Evolutionary conservation across 169 alveolate species (phyloP).

Genomic region (Amoebophrya sp.): DNA sequence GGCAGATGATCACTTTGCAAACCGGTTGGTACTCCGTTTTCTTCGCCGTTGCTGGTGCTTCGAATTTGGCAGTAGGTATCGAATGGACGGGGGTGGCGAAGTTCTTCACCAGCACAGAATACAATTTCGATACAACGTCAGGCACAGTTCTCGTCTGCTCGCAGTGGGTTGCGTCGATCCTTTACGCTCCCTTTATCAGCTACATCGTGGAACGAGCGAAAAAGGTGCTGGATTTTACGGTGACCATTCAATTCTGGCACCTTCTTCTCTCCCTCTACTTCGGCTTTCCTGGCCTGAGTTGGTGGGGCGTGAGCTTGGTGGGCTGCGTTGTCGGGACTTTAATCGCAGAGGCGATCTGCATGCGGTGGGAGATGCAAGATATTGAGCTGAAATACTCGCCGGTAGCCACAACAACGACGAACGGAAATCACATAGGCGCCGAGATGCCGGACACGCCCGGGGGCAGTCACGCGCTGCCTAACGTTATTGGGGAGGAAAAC

Average conservation of each 20-base stretch:
- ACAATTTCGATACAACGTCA: too few relatives aligned
- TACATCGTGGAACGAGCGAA: not conserved
- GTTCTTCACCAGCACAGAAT: too few relatives aligned
- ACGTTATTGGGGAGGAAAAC: too few relatives aligned
- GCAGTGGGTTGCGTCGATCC: not conserved
- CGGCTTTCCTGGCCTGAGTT: not conserved
- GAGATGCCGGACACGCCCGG: conserved; percentile 16
- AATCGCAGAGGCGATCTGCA: not conserved
- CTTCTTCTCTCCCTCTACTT: not conserved
- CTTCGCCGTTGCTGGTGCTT: too few relatives aligned
- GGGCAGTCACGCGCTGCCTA: not conserved
- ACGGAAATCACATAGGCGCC: not conserved
- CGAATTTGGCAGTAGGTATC: not conserved
- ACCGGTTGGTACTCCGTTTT: not conserved
- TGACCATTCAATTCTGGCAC: not conserved
- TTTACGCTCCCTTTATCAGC: not conserved
- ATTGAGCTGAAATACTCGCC: not conserved
- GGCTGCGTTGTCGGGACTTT: not conserved
- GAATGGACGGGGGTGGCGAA: not conserved
- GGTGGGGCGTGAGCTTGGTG: not conserved
- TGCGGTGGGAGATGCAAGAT: conserved; percentile 1
- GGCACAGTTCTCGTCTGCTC: too few relatives aligned
- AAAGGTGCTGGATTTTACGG: not conserved
- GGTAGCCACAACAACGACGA: not conserved
- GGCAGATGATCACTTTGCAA: not conserved